Conservation (phyloP, 176 grass and related monocot genomes). For the Thalia dealbata region DNA sequence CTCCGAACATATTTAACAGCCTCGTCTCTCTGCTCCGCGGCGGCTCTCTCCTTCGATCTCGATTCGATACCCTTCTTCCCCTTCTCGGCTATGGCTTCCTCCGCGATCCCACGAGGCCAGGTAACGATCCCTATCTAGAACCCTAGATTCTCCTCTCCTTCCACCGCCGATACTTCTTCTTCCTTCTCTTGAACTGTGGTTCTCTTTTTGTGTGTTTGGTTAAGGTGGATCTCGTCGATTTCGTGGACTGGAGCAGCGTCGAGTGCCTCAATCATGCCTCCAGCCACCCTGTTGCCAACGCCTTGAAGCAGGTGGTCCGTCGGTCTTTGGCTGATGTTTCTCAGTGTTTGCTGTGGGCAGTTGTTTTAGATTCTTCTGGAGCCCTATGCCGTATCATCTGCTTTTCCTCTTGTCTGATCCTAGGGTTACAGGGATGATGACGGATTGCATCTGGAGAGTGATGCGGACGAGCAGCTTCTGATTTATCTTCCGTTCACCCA, state of each 20-base stretch:
- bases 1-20: background rate
- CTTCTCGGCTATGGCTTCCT: background rate
- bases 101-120: slow-evolving; percentile 6
- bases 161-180: background rate
- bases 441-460: slow-evolving; percentile 72
- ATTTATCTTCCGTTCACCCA: slow-evolving; percentile 87
- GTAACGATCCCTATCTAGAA: background rate
- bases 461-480: slow-evolving; percentile 75
- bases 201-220: slow-evolving; percentile 11
- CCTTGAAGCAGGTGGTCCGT: slow-evolving; percentile 58
- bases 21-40: no score
- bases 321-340: background rate
- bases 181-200: background rate
- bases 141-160: background rate
- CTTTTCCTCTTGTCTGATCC: background rate
- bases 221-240: slow-evolving; percentile 95
- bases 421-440: slow-evolving; percentile 78
- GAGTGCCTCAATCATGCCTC: slow-evolving; percentile 95
- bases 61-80: background rate
- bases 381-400: background rate
- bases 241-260: slow-evolving; percentile 93
- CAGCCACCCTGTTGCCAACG: slow-evolving; percentile 51
- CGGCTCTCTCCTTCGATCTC: background rate
- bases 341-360: background rate
- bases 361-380: background rate